Evolutionary conservation across 257 asterid species (phyloP).

Genomic region (Salvia splendens): DNA sequence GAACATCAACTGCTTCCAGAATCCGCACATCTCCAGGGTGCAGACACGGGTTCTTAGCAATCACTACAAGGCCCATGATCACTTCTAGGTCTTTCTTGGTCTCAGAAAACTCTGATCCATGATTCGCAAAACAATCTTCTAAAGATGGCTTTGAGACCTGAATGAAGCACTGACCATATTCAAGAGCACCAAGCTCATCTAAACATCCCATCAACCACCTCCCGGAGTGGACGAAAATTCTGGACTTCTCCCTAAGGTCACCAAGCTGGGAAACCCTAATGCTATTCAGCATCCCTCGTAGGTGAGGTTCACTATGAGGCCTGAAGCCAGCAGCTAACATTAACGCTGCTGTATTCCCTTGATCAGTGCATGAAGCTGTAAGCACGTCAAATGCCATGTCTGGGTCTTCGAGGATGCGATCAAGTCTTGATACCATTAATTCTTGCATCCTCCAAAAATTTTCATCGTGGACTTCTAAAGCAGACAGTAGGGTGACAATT

Average conservation of each 20-base stretch:
- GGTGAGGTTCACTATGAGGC: constrained; percentile 79
- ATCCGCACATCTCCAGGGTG: constrained; percentile 96
- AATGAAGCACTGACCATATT: constrained; percentile 83
- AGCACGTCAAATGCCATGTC: constrained; percentile 77
- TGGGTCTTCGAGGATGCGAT: constrained; percentile 62
- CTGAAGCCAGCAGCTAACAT: constrained; percentile 90
- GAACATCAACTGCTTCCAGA: constrained; percentile 76
- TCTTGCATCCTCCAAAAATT: constrained; percentile 84
- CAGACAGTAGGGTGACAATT: constrained; percentile 78
- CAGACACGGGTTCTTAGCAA: constrained; percentile 94
- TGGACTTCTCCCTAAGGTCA: constrained; percentile 74
- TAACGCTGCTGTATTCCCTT: constrained; percentile 72
- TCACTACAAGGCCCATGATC: constrained; percentile 65
- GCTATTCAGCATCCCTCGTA: constrained; percentile 79
- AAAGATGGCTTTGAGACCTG: constrained; percentile 73
- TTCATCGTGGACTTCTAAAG: constrained; percentile 61
- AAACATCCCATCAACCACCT: constrained; percentile 98
- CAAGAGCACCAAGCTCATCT: constrained; percentile 79
- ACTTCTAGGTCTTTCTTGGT: constrained; percentile 54
- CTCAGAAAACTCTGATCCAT: constrained; percentile 63
- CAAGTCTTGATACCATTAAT: constrained; percentile 62
- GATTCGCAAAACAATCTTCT: constrained; percentile 68
- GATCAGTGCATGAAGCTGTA: constrained; percentile 73
- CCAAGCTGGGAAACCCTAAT: constrained; percentile 88
- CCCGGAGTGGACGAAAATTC: constrained; percentile 79